These are phyloP conservation scores for Candida sphagnicola DNA, from an alignment of 805 yeast species.

Conservation along the genomic window DNA sequence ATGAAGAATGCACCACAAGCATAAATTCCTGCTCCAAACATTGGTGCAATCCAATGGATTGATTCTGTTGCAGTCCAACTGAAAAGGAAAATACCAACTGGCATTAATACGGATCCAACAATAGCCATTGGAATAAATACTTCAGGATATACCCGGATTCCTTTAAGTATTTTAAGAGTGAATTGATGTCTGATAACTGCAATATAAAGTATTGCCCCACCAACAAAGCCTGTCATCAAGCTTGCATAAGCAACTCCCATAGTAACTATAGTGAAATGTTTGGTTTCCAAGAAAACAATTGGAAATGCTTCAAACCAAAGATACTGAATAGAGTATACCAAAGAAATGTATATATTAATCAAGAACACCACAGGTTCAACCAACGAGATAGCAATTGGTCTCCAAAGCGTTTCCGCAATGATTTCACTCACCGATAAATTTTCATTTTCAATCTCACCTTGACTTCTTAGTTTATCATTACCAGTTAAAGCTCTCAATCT, in stretches of 20 bases:
- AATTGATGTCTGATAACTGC: slow-evolving; percentile 19
- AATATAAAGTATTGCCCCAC: slow-evolving; percentile 33
- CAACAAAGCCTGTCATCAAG: slow-evolving; percentile 41
- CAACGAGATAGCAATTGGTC: slow-evolving; percentile 47
- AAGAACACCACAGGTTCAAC: slow-evolving; percentile 57
- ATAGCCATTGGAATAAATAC: slow-evolving; percentile 35
- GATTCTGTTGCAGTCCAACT: slow-evolving; percentile 43
- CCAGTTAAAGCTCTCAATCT: slow-evolving; percentile 47
- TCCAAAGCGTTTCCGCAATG: slow-evolving; percentile 34
- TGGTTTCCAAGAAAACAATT: slow-evolving; percentile 42
- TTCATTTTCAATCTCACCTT: slow-evolving; percentile 30
- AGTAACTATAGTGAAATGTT: slow-evolving; percentile 45
- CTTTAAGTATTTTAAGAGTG: slow-evolving; percentile 18
- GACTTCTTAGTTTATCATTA: slow-evolving; percentile 38
- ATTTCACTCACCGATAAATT: slow-evolving; percentile 15
- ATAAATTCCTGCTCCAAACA: slow-evolving; percentile 40
- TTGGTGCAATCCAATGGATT: slow-evolving; percentile 48
- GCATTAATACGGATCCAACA: slow-evolving; percentile 36
- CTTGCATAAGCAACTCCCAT: slow-evolving; percentile 47
- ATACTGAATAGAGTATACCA: slow-evolving; percentile 51
- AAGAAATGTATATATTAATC: slow-evolving; percentile 47
- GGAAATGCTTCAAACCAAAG: slow-evolving; percentile 54
- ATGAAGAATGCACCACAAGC: slow-evolving; percentile 36
- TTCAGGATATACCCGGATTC: slow-evolving; percentile 32
- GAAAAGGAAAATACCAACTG: slow-evolving; percentile 40